Conservation (phyloP, 805 yeast genomes). For the Candida pseudoglaebosa region DNA sequence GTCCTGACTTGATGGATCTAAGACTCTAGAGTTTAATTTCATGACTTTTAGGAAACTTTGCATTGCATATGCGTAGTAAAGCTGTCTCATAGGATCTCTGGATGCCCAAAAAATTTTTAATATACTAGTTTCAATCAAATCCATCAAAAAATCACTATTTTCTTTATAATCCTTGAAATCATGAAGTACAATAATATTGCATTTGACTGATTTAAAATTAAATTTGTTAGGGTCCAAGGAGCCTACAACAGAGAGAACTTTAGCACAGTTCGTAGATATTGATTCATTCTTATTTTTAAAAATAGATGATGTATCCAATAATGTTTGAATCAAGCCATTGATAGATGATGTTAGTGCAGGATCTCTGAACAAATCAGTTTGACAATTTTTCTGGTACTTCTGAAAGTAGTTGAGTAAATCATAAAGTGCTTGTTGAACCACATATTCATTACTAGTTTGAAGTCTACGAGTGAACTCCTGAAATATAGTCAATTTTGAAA, state of each 20-base stretch:
- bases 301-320: conserved; percentile 54
- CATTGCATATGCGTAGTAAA: conserved; percentile 81
- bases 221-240: conserved; percentile 64
- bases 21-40: conserved; percentile 35
- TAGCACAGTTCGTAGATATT: conserved; percentile 59
- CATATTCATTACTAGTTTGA: conserved; percentile 60
- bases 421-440: conserved; percentile 65
- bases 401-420: conserved; percentile 55
- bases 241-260: conserved; percentile 73
- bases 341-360: conserved; percentile 19
- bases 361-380: conserved; percentile 39
- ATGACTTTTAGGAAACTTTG: conserved; percentile 76
- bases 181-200: conserved; percentile 47
- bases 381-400: conserved; percentile 49
- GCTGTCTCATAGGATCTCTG: conserved; percentile 78
- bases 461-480: conserved; percentile 55
- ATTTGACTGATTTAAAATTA: conserved; percentile 37
- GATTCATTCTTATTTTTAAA: conserved; percentile 45
- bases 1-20: conserved; percentile 16
- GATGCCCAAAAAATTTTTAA: conserved; percentile 88
- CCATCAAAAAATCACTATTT: conserved; percentile 57
- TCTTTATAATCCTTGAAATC: conserved; percentile 65
- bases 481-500: conserved; percentile 33
- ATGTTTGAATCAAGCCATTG: conserved; percentile 47
- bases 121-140: conserved; percentile 64